Evolutionary conservation across 2,329 filamentous ascomycete genomes (phyloP).

Genomic region (Trichothecium roseum): DNA sequence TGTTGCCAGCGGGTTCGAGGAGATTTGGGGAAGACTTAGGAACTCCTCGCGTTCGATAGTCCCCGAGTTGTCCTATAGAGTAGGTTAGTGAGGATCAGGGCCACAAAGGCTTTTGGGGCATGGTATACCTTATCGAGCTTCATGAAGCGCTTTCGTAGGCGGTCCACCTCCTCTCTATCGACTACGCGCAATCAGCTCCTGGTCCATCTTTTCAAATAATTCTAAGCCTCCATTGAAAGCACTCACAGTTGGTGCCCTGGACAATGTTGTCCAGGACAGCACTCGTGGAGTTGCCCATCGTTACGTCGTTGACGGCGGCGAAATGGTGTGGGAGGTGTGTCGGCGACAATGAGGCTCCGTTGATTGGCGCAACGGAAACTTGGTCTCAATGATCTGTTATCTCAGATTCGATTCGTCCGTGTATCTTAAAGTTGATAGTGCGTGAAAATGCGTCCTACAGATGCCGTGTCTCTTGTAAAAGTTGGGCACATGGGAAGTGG

Average conservation of each 20-base stretch:
- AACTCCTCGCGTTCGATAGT: constrained; percentile 99
- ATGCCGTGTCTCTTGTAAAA: not conserved
- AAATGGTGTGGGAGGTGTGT: not conserved
- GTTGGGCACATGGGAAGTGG: not conserved
- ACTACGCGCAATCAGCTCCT: constrained; percentile 41
- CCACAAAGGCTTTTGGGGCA: not conserved
- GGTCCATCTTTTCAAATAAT: not conserved
- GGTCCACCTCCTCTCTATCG: constrained; percentile 93
- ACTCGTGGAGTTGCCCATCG: constrained; percentile 61
- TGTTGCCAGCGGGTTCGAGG: constrained; percentile 92
- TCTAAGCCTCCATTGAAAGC: not conserved
- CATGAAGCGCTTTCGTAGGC: constrained; percentile 95
- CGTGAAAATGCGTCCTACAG: not conserved
- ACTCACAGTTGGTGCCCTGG: constrained; percentile 85
- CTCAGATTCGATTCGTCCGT: constrained; percentile 1
- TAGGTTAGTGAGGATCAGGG: constrained; percentile 3
- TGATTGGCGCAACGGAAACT: no score
- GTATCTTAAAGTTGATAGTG: not conserved
- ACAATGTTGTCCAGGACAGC: constrained; percentile 89
- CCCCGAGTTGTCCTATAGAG: constrained; percentile 77
- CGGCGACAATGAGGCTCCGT: not conserved
- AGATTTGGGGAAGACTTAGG: constrained; percentile 91
- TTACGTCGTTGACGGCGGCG: constrained; percentile 5
- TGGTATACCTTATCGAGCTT: constrained; percentile 91
- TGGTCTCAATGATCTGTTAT: not conserved